Evolutionary conservation across 139 green algal genomes (phyloP).

Genomic region (Chlamydomonas sp.): DNA sequence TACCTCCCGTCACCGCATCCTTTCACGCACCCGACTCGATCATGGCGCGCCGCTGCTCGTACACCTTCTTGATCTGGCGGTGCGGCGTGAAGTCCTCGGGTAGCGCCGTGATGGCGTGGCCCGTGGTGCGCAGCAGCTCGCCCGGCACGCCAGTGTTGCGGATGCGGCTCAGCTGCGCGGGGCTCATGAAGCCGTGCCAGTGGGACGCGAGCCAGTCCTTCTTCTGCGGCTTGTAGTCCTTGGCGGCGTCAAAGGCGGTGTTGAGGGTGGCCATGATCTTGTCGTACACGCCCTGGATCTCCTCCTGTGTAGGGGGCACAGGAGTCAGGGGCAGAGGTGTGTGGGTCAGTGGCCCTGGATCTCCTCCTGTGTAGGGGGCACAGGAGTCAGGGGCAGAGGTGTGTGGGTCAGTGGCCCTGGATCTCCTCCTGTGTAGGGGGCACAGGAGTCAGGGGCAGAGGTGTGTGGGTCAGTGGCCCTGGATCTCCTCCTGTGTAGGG

Average conservation of each 20-base stretch:
- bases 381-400: neutral
- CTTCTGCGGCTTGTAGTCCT: conserved; percentile 83
- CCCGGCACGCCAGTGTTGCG: conserved; percentile 88
- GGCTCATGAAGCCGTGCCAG: conserved; percentile 94
- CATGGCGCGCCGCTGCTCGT: conserved; percentile 83
- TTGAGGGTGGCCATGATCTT: conserved; percentile 79
- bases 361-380: conserved; percentile 69
- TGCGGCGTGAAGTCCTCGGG: conserved; percentile 88
- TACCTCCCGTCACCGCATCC: too few relatives aligned
- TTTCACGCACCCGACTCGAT: conserved; percentile 69
- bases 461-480: conserved; percentile 12
- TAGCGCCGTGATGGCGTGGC: conserved; percentile 84
- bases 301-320: conserved; percentile 63
- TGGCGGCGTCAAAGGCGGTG: conserved; percentile 83
- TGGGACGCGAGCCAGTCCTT: conserved; percentile 91
- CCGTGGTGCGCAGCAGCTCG: conserved; percentile 77
- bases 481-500: conserved; percentile 77
- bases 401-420: conserved; percentile 17
- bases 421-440: conserved; percentile 76
- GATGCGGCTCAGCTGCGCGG: conserved; percentile 89
- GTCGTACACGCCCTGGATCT: conserved; percentile 76
- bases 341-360: conserved; percentile 50
- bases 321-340: neutral
- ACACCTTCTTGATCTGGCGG: conserved; percentile 77
- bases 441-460: neutral